Conservation (phyloP, 2,329 filamentous ascomycete species). For the Trichoderma harzianum region DNA sequence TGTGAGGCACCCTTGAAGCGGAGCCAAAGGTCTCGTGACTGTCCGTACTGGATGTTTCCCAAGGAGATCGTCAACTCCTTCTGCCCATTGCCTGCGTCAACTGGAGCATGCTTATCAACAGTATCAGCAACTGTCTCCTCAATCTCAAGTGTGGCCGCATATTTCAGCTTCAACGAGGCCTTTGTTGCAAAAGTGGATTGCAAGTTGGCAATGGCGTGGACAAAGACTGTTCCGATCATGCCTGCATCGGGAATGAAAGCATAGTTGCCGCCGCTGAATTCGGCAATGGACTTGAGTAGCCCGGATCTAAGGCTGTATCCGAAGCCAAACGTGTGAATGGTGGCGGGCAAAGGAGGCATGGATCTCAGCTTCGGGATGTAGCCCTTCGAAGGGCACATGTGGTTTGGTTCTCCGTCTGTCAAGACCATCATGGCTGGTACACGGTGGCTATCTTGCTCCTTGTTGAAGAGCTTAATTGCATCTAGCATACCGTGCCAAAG, state of each 20-base stretch:
- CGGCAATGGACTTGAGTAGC: conserved; percentile 57
- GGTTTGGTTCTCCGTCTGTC: conserved; percentile 55
- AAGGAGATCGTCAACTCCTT: conserved; percentile 39
- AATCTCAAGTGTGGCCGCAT: conserved; percentile 36
- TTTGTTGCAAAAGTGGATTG: conserved; percentile 55
- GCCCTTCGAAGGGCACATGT: conserved; percentile 50
- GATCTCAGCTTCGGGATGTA: conserved; percentile 53
- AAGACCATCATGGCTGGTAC: conserved; percentile 52
- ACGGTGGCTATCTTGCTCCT: conserved; percentile 27
- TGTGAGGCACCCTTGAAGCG: conserved; percentile 25
- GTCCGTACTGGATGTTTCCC: conserved; percentile 58
- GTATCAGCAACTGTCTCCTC: conserved; percentile 38
- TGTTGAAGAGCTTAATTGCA: conserved; percentile 48
- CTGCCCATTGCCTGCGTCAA: conserved; percentile 17
- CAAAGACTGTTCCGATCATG: conserved; percentile 62
- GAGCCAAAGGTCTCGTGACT: conserved; percentile 55
- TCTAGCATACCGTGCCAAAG: conserved; percentile 55
- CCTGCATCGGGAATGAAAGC: conserved; percentile 60
- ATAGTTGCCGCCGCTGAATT: conserved; percentile 55
- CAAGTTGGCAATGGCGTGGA: conserved; percentile 59
- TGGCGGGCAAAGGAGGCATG: conserved; percentile 40
- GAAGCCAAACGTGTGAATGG: conserved; percentile 40
- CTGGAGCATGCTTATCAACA: conserved; percentile 34
- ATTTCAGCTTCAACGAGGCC: conserved; percentile 42
- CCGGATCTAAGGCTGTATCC: conserved; percentile 39